Percentiles rank a stretch among this genome's conserved stretches.
Conservation (phyloP, 768 basidiomycete genomes). For the Leucosporidium scottii region DNA sequence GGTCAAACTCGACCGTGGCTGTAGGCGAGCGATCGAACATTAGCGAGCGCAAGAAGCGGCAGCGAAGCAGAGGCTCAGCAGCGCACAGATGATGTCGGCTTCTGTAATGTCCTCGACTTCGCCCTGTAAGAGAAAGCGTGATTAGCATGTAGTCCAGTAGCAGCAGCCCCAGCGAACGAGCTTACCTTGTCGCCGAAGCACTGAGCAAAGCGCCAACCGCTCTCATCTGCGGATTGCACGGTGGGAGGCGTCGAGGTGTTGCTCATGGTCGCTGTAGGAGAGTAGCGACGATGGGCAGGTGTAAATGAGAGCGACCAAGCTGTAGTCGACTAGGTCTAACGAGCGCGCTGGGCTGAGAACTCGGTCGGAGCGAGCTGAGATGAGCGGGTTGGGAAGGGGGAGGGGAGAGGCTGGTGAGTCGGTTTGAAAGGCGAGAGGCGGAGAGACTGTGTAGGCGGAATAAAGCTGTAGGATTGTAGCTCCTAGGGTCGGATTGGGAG, state of each 20-base stretch:
- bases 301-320: no score
- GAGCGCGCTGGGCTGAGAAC: no score
- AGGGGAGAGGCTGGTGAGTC: no score
- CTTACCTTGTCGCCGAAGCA: conserved; percentile 96
- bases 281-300: no score
- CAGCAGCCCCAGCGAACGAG: conserved; percentile 1
- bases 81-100: conserved; percentile 82
- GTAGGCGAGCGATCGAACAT: background rate
- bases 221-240: conserved; percentile 28
- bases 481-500: no score
- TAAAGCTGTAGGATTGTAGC: no score
- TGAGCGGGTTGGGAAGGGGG: no score
- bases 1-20: conserved; percentile 96
- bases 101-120: conserved; percentile 99
- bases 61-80: background rate
- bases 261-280: background rate
- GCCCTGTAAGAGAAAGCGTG: conserved; percentile 39
- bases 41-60: background rate
- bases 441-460: no score
- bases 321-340: no score
- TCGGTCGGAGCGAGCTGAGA: no score
- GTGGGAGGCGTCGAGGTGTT: background rate
- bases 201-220: conserved; percentile 95
- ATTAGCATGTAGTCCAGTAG: background rate
- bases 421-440: no score